A percentile compares a stretch with the other conserved stretches of the same genome.
Evolutionary conservation across 108 stramenopile genomes (phyloP).

Genomic region (Cyclotella kingstonii): DNA sequence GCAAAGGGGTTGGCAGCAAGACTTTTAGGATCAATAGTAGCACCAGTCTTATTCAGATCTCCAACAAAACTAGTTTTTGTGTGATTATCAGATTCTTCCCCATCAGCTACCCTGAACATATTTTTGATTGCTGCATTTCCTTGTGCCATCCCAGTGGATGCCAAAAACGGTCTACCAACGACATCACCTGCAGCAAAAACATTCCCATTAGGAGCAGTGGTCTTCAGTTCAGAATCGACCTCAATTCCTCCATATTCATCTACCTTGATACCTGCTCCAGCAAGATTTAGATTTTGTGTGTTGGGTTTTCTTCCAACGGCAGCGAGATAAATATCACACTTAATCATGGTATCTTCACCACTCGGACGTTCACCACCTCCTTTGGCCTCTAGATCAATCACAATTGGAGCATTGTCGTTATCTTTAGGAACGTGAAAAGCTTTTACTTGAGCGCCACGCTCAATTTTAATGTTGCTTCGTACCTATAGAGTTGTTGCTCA

Average conservation of each 20-base stretch:
- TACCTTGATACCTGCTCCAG: slow-evolving; percentile 61
- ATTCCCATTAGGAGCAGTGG: slow-evolving; percentile 49
- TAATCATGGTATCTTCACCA: slow-evolving; percentile 47
- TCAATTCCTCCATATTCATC: slow-evolving; percentile 71
- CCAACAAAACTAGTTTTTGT: slow-evolving; percentile 36
- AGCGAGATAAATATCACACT: slow-evolving; percentile 72
- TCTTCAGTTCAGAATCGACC: slow-evolving; percentile 55
- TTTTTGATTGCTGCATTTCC: slow-evolving; percentile 55
- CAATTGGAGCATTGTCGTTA: slow-evolving; percentile 55
- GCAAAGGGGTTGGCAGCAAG: slow-evolving; percentile 81
- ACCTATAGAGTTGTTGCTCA: slow-evolving; percentile 15
- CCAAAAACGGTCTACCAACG: slow-evolving; percentile 74
- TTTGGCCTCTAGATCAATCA: slow-evolving; percentile 54
- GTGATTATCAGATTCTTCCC: slow-evolving; percentile 13
- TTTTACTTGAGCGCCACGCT: slow-evolving; percentile 64
- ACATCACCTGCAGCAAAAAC: slow-evolving; percentile 87
- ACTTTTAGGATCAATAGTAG: slow-evolving; percentile 68
- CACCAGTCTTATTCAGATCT: slow-evolving; percentile 44
- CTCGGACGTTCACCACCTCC: slow-evolving; percentile 46
- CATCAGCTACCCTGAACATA: slow-evolving; percentile 54
- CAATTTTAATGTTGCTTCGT: slow-evolving; percentile 63
- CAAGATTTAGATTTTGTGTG: slow-evolving; percentile 63
- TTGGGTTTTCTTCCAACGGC: slow-evolving; percentile 82
- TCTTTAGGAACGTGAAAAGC: slow-evolving; percentile 51
- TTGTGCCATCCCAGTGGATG: slow-evolving; percentile 79